phyloP scores from a whole-genome alignment of 2,329 filamentous ascomycete species.

The Metarhizium guizhouense region DNA sequence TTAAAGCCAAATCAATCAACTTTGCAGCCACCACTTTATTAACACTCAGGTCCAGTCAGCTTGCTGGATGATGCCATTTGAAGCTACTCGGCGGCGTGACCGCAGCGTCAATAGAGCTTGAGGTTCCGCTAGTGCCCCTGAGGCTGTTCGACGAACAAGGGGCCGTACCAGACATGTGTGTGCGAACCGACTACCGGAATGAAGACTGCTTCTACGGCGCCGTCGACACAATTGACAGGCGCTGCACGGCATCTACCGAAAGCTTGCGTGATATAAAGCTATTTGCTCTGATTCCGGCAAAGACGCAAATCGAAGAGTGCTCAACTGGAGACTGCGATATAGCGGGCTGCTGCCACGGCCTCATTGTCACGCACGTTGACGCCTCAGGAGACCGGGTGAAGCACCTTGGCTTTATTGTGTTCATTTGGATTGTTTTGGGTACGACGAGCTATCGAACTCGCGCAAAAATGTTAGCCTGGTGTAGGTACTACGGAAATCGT shows the following conservation, averaged over 20 bases:
- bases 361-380: too few relatives aligned
- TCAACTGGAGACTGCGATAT: background rate
- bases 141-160: background rate
- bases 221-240: slow-evolving; percentile 3
- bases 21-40: too few relatives aligned
- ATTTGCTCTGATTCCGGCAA: slow-evolving; percentile 2
- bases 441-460: too few relatives aligned
- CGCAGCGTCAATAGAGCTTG: slow-evolving; percentile 1
- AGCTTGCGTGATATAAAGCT: background rate
- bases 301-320: slow-evolving; percentile 1
- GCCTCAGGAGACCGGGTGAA: too few relatives aligned
- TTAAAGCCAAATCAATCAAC: too few relatives aligned
- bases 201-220: background rate
- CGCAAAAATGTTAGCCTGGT: too few relatives aligned
- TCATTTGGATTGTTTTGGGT: too few relatives aligned
- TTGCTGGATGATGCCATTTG: background rate
- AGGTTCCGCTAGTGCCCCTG: background rate
- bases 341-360: background rate
- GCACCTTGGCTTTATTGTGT: too few relatives aligned
- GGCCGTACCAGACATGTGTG: background rate
- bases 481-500: too few relatives aligned
- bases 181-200: background rate
- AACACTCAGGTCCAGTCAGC: too few relatives aligned
- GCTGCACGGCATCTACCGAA: background rate
- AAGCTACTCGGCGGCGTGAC: background rate